These are phyloP conservation scores for Solanum hybrid DNA, from an alignment of 305 asterid genomes.

Conservation along the genomic window DNA sequence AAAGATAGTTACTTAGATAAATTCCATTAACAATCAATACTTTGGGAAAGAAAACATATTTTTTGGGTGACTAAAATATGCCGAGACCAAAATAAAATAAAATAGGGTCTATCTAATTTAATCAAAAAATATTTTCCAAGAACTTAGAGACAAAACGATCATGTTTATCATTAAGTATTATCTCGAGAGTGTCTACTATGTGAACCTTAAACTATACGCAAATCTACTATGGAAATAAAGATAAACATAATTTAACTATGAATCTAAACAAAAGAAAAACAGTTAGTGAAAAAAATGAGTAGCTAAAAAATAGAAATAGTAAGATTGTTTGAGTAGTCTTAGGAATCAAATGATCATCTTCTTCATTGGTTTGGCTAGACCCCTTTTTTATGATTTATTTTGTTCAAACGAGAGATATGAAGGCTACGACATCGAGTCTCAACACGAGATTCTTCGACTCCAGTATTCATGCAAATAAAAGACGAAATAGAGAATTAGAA, in stretches of 20 bases:
- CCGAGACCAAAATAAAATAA: not conserved
- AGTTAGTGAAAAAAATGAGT: too few relatives aligned
- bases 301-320: too few relatives aligned
- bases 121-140: not conserved
- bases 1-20: not conserved
- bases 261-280: not conserved
- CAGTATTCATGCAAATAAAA: not conserved
- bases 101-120: not conserved
- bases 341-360: not conserved
- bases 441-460: not conserved
- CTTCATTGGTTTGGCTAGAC: not conserved
- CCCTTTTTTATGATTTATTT: not conserved
- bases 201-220: not conserved
- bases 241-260: not conserved
- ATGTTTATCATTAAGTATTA: not conserved
- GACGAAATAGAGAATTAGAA: not conserved
- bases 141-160: not conserved
- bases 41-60: not conserved
- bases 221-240: not conserved
- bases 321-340: too few relatives aligned
- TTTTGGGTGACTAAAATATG: not conserved
- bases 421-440: not conserved
- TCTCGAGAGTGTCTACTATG: not conserved
- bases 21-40: not conserved
- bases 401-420: not conserved